Conservation (phyloP, 1,139 yeast species). For the Scheffersomyces cryptocercus region DNA sequence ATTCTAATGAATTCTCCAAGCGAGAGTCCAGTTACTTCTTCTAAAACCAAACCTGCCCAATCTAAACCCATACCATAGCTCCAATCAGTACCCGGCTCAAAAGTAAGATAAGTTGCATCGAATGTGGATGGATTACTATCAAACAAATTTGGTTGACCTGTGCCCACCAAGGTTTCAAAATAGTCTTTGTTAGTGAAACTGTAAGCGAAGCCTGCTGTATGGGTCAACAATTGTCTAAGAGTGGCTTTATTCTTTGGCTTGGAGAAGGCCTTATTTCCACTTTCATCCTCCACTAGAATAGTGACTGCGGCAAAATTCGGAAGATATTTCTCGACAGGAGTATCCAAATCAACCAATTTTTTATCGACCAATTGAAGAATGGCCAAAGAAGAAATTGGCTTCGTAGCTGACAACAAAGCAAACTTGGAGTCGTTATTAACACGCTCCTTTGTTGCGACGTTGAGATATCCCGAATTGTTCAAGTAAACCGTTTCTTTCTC, state of each 20-base stretch:
- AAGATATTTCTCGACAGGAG: slow-evolving; percentile 18
- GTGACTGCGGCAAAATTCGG: slow-evolving; percentile 11
- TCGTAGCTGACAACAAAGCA: slow-evolving; percentile 9
- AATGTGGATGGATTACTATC: slow-evolving; percentile 2
- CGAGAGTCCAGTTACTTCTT: slow-evolving; percentile 41
- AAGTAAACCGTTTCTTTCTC: slow-evolving; percentile 6
- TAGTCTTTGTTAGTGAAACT: slow-evolving; percentile 40
- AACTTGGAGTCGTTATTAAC: slow-evolving; percentile 1
- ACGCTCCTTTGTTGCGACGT: not conserved
- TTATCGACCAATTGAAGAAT: slow-evolving; percentile 18
- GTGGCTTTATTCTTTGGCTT: slow-evolving; percentile 43
- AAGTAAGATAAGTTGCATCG: slow-evolving; percentile 41
- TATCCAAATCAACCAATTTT: slow-evolving; percentile 20
- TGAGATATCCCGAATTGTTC: slow-evolving; percentile 4
- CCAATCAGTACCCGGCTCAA: slow-evolving; percentile 57
- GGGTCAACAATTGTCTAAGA: slow-evolving; percentile 48
- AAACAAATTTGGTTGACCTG: not conserved
- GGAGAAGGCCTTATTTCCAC: not conserved
- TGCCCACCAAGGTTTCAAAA: slow-evolving; percentile 6
- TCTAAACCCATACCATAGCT: slow-evolving; percentile 53
- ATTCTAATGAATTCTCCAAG: slow-evolving; percentile 43
- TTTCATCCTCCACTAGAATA: not conserved
- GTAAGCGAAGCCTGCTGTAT: slow-evolving; percentile 55
- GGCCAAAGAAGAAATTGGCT: slow-evolving; percentile 20
- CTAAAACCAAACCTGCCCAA: slow-evolving; percentile 53